A percentile compares a stretch with the other conserved stretches of the same genome.
Evolutionary conservation across 2,329 filamentous ascomycete species (phyloP).

Genomic region (Aureobasidium uvarum): DNA sequence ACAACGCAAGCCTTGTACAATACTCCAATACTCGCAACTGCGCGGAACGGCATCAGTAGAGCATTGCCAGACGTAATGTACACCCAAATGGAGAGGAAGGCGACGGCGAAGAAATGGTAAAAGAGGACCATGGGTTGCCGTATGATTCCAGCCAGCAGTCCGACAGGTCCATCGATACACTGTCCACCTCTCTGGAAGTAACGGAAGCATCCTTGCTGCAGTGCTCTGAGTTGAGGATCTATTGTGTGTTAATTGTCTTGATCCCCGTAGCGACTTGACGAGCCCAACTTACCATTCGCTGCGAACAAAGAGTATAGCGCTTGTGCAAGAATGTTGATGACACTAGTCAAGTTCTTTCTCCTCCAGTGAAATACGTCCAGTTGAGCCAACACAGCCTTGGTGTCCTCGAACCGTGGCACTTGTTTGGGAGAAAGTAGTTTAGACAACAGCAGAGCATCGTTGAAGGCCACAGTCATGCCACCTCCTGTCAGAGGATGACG

Average conservation of each 20-base stretch:
- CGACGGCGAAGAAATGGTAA: constrained; percentile 93
- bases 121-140: constrained; percentile 73
- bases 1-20: constrained; percentile 52
- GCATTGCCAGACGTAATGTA: constrained; percentile 50
- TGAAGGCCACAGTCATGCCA: constrained; percentile 97
- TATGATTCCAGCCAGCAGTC: constrained; percentile 78
- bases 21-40: constrained; percentile 46
- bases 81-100: constrained; percentile 82
- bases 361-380: constrained; percentile 81
- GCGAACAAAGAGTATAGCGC: constrained; percentile 91
- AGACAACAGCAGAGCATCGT: constrained; percentile 78
- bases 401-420: constrained; percentile 69
- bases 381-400: constrained; percentile 62
- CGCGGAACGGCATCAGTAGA: constrained; percentile 41
- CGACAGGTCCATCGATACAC: constrained; percentile 73
- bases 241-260: not conserved
- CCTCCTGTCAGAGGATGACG: constrained; percentile 96
- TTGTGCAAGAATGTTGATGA: constrained; percentile 97
- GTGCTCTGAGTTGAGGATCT: constrained; percentile 69
- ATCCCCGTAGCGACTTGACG: constrained; percentile 25
- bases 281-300: constrained; percentile 58
- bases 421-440: constrained; percentile 67
- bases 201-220: constrained; percentile 86
- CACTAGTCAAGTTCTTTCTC: constrained; percentile 75
- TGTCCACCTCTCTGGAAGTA: constrained; percentile 79